Conservation (phyloP, 768 basidiomycete species). For the Tylopilus plumbeoviolaceoides region DNA sequence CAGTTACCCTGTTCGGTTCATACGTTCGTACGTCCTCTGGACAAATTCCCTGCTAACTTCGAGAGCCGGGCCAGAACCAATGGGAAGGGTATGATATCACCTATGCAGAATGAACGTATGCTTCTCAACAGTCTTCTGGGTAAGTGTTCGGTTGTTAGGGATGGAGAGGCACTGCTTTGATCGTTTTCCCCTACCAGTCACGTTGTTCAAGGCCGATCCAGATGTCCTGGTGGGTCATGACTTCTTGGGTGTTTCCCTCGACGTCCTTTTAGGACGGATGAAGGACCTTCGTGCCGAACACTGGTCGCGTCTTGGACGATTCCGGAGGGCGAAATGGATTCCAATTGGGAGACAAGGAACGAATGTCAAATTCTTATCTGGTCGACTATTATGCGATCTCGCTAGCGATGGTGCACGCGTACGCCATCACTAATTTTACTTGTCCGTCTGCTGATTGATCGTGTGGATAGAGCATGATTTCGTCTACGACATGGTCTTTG, state of each 20-base stretch:
- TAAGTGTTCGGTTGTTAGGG: constrained; percentile 27
- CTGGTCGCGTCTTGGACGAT: constrained; percentile 91
- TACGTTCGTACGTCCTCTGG: constrained; percentile 88
- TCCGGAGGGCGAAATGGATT: constrained; percentile 82
- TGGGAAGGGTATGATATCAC: constrained; percentile 63
- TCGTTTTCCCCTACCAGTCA: constrained; percentile 38
- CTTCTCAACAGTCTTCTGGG: constrained; percentile 80
- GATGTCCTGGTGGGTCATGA: constrained; percentile 95
- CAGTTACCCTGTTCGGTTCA: constrained; percentile 76
- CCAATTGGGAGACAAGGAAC: constrained; percentile 76
- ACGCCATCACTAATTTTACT: constrained; percentile 12
- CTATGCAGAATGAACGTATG: constrained; percentile 79
- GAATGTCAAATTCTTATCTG: constrained; percentile 79
- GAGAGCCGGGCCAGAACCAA: constrained; percentile 63
- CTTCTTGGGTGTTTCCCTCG: constrained; percentile 84
- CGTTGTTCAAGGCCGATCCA: constrained; percentile 83
- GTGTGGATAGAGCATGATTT: constrained; percentile 77
- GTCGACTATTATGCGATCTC: constrained; percentile 87
- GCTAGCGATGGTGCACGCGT: constrained; percentile 95
- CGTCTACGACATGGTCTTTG: constrained; percentile 96
- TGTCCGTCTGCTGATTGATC: not conserved
- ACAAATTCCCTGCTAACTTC: constrained; percentile 81
- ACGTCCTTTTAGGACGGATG: constrained; percentile 89
- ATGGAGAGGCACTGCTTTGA: not conserved
- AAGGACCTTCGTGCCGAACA: constrained; percentile 86